These are phyloP conservation scores for Saccharomycopsis fermentans DNA, from an alignment of 805 yeast species.

Conservation along the genomic window DNA sequence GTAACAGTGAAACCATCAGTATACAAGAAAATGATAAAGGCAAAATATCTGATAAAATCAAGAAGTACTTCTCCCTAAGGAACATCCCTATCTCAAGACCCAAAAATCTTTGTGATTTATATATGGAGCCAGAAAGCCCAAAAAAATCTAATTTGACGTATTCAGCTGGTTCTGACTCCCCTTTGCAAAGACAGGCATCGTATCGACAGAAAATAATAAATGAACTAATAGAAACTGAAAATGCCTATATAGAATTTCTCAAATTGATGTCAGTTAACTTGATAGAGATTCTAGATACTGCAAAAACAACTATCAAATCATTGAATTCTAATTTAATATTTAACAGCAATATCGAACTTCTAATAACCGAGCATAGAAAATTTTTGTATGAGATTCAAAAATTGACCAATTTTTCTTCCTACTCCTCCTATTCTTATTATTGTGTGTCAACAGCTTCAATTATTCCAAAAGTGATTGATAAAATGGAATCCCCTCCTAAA, in stretches of 20 bases:
- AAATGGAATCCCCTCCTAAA: not conserved
- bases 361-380: constrained; percentile 24
- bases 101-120: not conserved
- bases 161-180: constrained; percentile 18
- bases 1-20: not conserved
- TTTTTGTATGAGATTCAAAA: constrained; percentile 25
- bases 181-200: constrained; percentile 16
- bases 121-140: not conserved
- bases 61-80: not conserved
- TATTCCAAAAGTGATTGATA: not conserved
- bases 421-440: constrained; percentile 1
- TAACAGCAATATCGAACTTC: constrained; percentile 21
- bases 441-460: not conserved
- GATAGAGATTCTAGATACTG: constrained; percentile 28
- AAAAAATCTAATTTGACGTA: constrained; percentile 10
- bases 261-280: constrained; percentile 35
- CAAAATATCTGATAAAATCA: not conserved
- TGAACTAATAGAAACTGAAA: constrained; percentile 42
- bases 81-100: not conserved
- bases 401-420: constrained; percentile 8
- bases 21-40: not conserved
- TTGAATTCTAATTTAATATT: constrained; percentile 29
- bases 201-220: constrained; percentile 28
- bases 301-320: constrained; percentile 20
- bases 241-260: constrained; percentile 35